Conservation (phyloP, 148 eudicot genomes). For the Bassia scoparia region DNA sequence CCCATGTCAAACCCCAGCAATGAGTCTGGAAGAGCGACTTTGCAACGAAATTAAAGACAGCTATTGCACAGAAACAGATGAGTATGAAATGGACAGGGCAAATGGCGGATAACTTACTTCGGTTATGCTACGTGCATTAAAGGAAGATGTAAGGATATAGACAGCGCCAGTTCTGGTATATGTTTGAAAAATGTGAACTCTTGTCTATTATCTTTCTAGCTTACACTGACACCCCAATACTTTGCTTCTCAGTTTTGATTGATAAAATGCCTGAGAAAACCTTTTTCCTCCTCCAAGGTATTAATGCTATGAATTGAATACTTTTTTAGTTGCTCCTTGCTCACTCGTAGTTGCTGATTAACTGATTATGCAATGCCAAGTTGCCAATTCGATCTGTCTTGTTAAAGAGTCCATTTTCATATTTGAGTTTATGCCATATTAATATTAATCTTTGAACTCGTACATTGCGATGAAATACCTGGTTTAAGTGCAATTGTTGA, state of each 20-base stretch:
- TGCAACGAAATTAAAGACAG: slow-evolving; percentile 79
- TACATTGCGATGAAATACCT: too few species aligned
- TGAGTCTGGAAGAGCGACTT: slow-evolving; percentile 56
- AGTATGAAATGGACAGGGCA: slow-evolving; percentile 59
- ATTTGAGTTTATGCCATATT: too few species aligned
- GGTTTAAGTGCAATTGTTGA: too few species aligned
- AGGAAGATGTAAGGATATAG: slow-evolving; percentile 84
- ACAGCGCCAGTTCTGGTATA: slow-evolving; percentile 77
- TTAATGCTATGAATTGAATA: too few species aligned
- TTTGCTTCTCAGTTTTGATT: slow-evolving; percentile 56
- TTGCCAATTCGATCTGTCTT: too few species aligned
- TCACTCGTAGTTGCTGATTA: too few species aligned
- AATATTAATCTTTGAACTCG: too few species aligned
- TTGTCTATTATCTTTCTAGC: slow-evolving; percentile 1
- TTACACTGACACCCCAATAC: slow-evolving; percentile 4
- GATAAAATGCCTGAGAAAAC: slow-evolving; percentile 82
- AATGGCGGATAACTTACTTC: slow-evolving; percentile 78
- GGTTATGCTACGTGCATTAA: slow-evolving; percentile 78
- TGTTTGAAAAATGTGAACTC: slow-evolving; percentile 19
- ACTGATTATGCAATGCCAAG: too few species aligned
- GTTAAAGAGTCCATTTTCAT: too few species aligned
- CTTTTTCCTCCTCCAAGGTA: slow-evolving; percentile 82
- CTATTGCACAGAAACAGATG: slow-evolving; percentile 84
- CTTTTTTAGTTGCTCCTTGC: too few species aligned
- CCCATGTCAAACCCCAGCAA: slow-evolving; percentile 45